Conservation (phyloP, 2,329 filamentous ascomycete species). For the Mycosphaerella sp. region DNA sequence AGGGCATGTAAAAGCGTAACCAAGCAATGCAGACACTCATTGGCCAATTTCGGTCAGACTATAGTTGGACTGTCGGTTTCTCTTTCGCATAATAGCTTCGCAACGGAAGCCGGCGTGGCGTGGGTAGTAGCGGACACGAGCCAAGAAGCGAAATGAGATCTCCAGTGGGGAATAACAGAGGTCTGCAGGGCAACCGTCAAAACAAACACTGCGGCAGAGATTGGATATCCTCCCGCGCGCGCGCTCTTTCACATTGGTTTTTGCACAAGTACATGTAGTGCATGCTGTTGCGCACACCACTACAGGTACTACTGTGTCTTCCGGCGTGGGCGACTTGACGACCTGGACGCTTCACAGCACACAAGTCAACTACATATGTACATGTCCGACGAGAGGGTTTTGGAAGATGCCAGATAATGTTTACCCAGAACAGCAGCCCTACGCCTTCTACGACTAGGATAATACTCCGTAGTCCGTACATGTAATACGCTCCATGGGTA, state of each 20-base stretch:
- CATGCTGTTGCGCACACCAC: too few relatives aligned
- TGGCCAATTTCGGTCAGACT: conserved; percentile 18
- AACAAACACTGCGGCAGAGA: conserved; percentile 11
- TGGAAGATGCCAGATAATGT: neutral
- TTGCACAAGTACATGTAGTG: too few relatives aligned
- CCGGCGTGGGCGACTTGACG: too few relatives aligned
- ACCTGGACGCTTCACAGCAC: too few relatives aligned
- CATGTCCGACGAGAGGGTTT: too few relatives aligned
- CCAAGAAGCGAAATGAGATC: conserved; percentile 21
- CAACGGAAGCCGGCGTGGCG: conserved; percentile 13
- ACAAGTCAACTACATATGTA: too few relatives aligned
- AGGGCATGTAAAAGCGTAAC: too few relatives aligned
- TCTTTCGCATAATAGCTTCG: conserved; percentile 5
- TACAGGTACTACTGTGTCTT: too few relatives aligned
- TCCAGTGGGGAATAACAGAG: conserved; percentile 7
- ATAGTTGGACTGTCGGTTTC: neutral
- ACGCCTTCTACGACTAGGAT: neutral
- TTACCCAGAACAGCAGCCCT: conserved; percentile 1
- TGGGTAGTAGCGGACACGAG: conserved; percentile 12
- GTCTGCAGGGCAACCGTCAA: conserved; percentile 12
- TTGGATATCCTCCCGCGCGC: neutral
- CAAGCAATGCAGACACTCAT: conserved; percentile 5
- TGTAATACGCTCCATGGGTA: too few relatives aligned
- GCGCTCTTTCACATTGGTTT: neutral
- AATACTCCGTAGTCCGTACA: too few relatives aligned